Conservation (phyloP, 2,329 filamentous ascomycete species). For the Colletotrichum incanum region DNA sequence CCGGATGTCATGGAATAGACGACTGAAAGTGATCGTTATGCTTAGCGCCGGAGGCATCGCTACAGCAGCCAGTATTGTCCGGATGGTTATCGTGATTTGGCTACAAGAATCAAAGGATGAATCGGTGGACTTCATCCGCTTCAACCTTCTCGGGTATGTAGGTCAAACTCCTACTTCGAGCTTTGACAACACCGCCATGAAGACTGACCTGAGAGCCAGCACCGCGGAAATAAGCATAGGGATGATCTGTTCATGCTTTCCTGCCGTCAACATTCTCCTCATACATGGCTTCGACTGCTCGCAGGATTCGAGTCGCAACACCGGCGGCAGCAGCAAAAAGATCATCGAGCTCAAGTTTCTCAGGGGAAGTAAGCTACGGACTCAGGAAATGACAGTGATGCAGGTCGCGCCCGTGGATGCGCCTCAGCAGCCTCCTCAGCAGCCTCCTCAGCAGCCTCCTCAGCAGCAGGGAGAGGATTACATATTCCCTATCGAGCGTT, state of each 20-base stretch:
- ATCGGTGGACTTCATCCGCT: slow-evolving; percentile 39
- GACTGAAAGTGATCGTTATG: slow-evolving; percentile 50
- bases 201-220: slow-evolving; percentile 2
- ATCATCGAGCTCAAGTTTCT: not conserved
- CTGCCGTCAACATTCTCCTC: slow-evolving; percentile 46
- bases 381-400: not conserved
- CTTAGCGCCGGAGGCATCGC: slow-evolving; percentile 52
- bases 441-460: too few species aligned
- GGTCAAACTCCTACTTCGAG: not conserved
- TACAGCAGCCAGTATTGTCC: slow-evolving; percentile 51
- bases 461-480: too few species aligned
- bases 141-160: slow-evolving; percentile 35
- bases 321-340: not conserved
- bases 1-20: slow-evolving; percentile 49
- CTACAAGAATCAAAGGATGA: slow-evolving; percentile 47
- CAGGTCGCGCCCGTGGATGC: not conserved
- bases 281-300: not conserved
- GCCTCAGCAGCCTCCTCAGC: not conserved
- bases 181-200: not conserved
- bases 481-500: not conserved
- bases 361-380: not conserved
- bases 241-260: slow-evolving; percentile 52
- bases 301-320: not conserved
- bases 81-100: slow-evolving; percentile 47
- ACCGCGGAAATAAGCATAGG: slow-evolving; percentile 53